These are phyloP conservation scores for Tulasnella sp. DNA, from an alignment of 768 basidiomycete genomes.

Conservation along the genomic window DNA sequence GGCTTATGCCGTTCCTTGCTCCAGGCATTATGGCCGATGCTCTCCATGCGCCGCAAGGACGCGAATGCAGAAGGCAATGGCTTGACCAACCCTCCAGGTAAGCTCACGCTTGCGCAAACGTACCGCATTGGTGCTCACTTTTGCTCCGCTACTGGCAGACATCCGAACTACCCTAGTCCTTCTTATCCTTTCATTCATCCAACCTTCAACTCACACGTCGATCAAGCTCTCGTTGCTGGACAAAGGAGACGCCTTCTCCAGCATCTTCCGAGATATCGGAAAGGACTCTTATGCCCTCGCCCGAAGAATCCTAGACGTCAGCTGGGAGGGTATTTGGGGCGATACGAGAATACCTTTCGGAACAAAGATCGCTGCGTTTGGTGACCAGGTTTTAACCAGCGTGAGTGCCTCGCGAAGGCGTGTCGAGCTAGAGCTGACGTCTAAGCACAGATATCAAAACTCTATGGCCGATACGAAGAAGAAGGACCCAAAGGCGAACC, in stretches of 20 bases:
- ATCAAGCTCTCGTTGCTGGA: slow-evolving; percentile 71
- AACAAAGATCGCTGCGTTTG: slow-evolving; percentile 71
- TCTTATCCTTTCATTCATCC: slow-evolving; percentile 74
- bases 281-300: slow-evolving; percentile 68
- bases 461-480: slow-evolving; percentile 65
- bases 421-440: slow-evolving; percentile 27
- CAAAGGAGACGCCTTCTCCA: slow-evolving; percentile 66
- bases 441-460: slow-evolving; percentile 62
- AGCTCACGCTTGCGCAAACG: background rate
- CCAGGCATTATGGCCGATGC: slow-evolving; percentile 3
- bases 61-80: background rate
- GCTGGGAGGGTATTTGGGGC: slow-evolving; percentile 77
- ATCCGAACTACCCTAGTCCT: slow-evolving; percentile 77
- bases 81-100: background rate
- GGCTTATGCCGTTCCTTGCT: background rate
- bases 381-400: slow-evolving; percentile 64
- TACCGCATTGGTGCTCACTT: background rate
- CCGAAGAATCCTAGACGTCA: slow-evolving; percentile 67
- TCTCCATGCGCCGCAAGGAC: background rate
- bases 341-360: slow-evolving; percentile 74
- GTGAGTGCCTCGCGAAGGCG: slow-evolving; percentile 47
- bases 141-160: slow-evolving; percentile 51
- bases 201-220: slow-evolving; percentile 50
- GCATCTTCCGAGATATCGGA: slow-evolving; percentile 70
- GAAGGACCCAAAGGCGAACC: slow-evolving; percentile 57